These are phyloP conservation scores for Lasiodiplodia sp. DNA, from an alignment of 2,329 filamentous ascomycete genomes.

Conservation along the genomic window DNA sequence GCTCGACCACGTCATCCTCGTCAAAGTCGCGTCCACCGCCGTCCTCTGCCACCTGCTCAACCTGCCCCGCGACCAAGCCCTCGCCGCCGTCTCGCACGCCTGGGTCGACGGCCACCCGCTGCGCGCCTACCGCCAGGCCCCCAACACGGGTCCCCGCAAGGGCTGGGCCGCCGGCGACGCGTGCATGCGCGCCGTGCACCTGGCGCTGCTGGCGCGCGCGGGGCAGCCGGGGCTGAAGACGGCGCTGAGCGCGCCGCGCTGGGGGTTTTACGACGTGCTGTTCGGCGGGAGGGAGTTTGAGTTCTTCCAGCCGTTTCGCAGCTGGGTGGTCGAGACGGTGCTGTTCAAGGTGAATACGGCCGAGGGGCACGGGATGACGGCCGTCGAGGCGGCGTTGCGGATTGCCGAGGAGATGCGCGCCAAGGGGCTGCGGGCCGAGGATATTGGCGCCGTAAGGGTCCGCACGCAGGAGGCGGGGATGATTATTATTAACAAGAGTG, in stretches of 20 bases:
- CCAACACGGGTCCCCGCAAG: constrained; percentile 99
- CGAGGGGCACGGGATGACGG: constrained; percentile 98
- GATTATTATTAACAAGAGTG: constrained; percentile 99
- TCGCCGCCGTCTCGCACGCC: constrained; percentile 93
- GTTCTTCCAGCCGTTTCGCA: constrained; percentile 95
- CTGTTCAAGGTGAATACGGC: constrained; percentile 91
- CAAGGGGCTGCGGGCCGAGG: constrained; percentile 87
- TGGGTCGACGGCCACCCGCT: constrained; percentile 97
- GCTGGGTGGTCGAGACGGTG: constrained; percentile 99
- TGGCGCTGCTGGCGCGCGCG: constrained; percentile 87
- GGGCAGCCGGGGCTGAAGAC: constrained; percentile 91
- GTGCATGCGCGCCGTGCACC: constrained; percentile 91
- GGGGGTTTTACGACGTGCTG: constrained; percentile 98
- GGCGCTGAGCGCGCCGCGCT: constrained; percentile 87
- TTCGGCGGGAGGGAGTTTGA: constrained; percentile 91
- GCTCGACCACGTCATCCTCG: constrained; percentile 94
- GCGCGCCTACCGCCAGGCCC: constrained; percentile 95
- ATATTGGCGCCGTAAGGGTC: constrained; percentile 89
- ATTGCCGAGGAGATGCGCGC: constrained; percentile 83
- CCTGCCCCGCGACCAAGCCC: constrained; percentile 86
- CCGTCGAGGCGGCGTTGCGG: constrained; percentile 91
- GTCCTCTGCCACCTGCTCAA: constrained; percentile 96
- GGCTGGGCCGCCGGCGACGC: constrained; percentile 99
- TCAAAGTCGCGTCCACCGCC: constrained; percentile 95
- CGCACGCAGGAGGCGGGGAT: constrained; percentile 98